Evolutionary conservation across 306 rosid species (phyloP), one percentile per base, ranked within the genome.

Genomic region (Trifolium dubium): DNA sequence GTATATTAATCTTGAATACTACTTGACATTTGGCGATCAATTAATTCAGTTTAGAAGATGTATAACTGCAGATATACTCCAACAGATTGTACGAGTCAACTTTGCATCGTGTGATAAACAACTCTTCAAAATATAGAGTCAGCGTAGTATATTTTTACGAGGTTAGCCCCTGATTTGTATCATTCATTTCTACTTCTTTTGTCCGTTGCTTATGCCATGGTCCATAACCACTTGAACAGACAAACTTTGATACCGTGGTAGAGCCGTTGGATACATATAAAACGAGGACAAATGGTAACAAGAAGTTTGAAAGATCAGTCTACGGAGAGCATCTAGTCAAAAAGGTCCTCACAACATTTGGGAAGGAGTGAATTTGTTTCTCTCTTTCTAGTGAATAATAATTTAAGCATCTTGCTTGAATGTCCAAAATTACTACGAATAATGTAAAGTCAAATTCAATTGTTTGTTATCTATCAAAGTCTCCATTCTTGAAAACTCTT

Each of bases 11-110:
- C 44, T 58, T 51, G 14, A 23, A 43, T 43, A 62, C 19, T 50
- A 58, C 17, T n/a, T 54, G 28, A 18, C 43, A 23, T 53, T 76
- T 55, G n/a, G 13, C 35, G 35, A 68, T 6, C 12, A 46, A 29
- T 47, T 77, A 56, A 67, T 40, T n/a, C 32, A 63, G 60, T 75
- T 31, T 40, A 61, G 35, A 63, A 64, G 55, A 46, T 6, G 6
- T 31, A 3, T 14, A 55, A 73, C 9, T 81, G 77, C 83, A 94
- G 99, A 88, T 94, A 79, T 94, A 92, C 88, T 86, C 99, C 6
- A 94, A 89, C 46, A 93, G 99, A 55, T 69, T 92, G 73, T 92
- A 89, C 44, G 93, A 89, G 79, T 91, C 98, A 7, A 91, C 97
- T 76, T 78, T 89, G 81, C 99, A 94, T 78, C 95, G 79, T 55